Evolutionary conservation across 345 rosid genomes (phyloP).

Genomic region (Dipteronia dyeriana): DNA sequence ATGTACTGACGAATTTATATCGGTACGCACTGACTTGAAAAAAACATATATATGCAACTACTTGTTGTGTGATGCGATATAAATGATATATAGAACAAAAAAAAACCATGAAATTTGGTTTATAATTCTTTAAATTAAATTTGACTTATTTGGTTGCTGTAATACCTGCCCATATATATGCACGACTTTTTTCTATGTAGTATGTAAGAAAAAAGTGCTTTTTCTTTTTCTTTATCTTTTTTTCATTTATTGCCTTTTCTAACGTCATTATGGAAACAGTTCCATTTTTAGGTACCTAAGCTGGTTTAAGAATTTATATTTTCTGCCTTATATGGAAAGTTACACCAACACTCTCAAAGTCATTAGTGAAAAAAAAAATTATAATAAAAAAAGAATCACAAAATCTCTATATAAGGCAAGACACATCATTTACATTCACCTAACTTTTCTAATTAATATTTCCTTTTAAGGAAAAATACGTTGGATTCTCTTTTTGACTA

Average conservation of each 20-base stretch:
- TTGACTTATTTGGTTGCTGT: neutral
- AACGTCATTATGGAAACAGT: neutral
- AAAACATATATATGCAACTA: too few relatives aligned
- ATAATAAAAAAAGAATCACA: neutral
- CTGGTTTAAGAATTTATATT: neutral
- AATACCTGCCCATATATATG: neutral
- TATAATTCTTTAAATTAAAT: neutral
- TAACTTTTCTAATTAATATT: too few relatives aligned
- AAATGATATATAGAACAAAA: neutral
- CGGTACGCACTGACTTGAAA: too few relatives aligned
- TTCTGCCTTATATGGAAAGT: neutral
- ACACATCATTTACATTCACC: neutral
- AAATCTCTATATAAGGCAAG: neutral
- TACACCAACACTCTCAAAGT: neutral
- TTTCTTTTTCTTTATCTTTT: neutral
- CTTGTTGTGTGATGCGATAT: neutral
- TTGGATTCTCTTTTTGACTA: neutral
- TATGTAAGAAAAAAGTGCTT: neutral
- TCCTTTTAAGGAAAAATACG: neutral
- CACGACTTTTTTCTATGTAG: neutral
- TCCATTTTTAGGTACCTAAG: neutral
- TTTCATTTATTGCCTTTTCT: neutral
- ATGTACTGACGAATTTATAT: too few relatives aligned
- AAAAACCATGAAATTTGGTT: neutral
- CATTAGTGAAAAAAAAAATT: neutral